Evolutionary conservation across 1,284 basidiomycete genomes (phyloP).

Genomic region (Ganoderma multipileum): DNA sequence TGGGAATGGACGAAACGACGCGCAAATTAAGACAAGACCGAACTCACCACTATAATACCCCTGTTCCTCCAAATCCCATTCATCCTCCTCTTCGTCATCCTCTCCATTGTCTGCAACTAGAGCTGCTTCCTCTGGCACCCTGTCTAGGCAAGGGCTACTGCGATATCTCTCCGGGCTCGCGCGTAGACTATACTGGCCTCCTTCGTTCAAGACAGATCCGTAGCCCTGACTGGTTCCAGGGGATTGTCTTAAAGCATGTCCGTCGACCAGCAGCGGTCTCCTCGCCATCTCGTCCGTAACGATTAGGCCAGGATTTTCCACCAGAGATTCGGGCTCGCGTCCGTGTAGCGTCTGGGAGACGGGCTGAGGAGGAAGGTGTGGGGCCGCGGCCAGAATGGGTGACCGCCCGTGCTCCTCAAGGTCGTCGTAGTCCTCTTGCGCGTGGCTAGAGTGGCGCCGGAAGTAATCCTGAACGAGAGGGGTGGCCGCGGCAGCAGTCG

Average conservation of each 20-base stretch:
- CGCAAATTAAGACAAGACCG: not conserved
- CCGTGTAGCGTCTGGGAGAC: not conserved
- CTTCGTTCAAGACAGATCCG: conserved; percentile 27
- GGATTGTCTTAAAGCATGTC: conserved; percentile 19
- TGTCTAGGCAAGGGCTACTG: conserved; percentile 41
- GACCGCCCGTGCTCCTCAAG: conserved; percentile 14
- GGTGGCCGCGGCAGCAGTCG: conserved; percentile 26
- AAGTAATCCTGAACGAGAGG: conserved; percentile 22
- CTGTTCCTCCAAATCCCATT: conserved; percentile 62
- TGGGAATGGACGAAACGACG: no score
- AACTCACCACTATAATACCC: conserved; percentile 65
- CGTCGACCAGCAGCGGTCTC: conserved; percentile 30
- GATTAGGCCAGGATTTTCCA: not conserved
- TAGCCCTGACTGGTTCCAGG: conserved; percentile 22
- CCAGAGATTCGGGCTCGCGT: not conserved
- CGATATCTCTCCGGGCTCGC: conserved; percentile 50
- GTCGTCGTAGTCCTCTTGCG: conserved; percentile 3
- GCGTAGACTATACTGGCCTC: conserved; percentile 27
- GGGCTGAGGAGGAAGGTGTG: conserved; percentile 3
- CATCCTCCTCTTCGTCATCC: conserved; percentile 41
- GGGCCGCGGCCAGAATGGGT: not conserved
- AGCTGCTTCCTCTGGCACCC: conserved; percentile 57
- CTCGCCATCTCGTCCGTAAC: conserved; percentile 28
- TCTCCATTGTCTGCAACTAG: conserved; percentile 40
- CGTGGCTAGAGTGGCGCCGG: conserved; percentile 9